Evolutionary conservation across 2,329 filamentous ascomycete genomes (phyloP).

Genomic region (Botrytis porri): DNA sequence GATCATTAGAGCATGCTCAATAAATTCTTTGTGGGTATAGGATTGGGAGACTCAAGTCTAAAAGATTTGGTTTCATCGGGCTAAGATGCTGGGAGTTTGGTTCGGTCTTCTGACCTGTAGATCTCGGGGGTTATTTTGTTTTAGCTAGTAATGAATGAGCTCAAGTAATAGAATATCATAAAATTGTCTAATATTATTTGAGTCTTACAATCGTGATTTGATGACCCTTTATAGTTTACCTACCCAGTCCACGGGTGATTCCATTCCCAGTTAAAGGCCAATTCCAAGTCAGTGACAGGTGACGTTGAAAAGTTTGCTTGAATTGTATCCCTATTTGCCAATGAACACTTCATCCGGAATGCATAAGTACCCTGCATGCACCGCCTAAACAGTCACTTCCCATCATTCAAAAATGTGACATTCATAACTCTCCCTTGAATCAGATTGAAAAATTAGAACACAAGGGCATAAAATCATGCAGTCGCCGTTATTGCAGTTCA

Average conservation of each 20-base stretch:
- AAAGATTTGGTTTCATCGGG: not conserved
- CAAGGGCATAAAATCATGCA: not conserved
- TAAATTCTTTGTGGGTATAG: not conserved
- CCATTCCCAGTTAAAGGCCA: no score
- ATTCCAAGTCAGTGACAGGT: not conserved
- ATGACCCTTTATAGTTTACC: not conserved
- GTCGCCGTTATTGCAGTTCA: not conserved
- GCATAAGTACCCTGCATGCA: not conserved
- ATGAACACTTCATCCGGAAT: not conserved
- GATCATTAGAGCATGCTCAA: not conserved
- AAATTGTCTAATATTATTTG: not conserved
- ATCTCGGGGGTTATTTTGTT: not conserved
- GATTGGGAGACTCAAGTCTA: not conserved
- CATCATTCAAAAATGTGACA: not conserved
- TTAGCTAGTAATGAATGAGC: not conserved
- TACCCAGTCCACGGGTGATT: not conserved
- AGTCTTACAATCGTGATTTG: not conserved
- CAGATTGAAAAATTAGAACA: fast-evolving
- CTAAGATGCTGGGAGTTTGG: not conserved
- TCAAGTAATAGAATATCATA: not conserved
- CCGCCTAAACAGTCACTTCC: not conserved
- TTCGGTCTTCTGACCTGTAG: not conserved
- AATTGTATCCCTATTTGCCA: not conserved
- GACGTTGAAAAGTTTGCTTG: not conserved
- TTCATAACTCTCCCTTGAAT: not conserved